These are phyloP conservation scores for Oxyria digyna DNA, from an alignment of 148 eudicot genomes.

Conservation along the genomic window DNA sequence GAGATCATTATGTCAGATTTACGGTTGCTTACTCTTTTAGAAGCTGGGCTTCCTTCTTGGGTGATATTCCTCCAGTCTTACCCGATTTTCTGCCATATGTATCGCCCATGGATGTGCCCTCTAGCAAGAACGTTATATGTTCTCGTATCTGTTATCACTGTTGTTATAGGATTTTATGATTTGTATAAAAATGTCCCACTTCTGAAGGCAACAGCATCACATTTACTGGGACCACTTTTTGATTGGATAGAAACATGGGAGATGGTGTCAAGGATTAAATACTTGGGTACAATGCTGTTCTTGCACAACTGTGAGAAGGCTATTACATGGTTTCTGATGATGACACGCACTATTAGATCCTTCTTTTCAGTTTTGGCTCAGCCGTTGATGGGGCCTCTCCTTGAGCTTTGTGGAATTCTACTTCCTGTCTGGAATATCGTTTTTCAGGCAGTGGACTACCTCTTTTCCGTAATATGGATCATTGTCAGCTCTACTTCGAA, in stretches of 20 bases:
- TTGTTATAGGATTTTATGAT: conserved; percentile 89
- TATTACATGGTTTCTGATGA: conserved; percentile 62
- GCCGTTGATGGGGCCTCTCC: conserved; percentile 67
- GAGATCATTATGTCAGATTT: conserved; percentile 64
- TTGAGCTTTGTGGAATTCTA: conserved; percentile 31
- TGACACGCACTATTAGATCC: conserved; percentile 52
- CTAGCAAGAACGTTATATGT: conserved; percentile 77
- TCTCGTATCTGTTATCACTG: conserved; percentile 62
- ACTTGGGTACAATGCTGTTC: conserved; percentile 92
- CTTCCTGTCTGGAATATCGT: conserved; percentile 54
- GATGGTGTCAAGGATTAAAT: conserved; percentile 84
- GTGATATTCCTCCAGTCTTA: conserved; percentile 94
- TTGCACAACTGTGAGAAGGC: conserved; percentile 88
- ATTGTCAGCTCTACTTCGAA: conserved; percentile 37
- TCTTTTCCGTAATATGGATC: conserved; percentile 38
- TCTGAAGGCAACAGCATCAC: conserved; percentile 85
- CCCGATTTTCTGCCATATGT: conserved; percentile 73
- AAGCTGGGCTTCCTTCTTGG: conserved; percentile 99
- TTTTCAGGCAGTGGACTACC: conserved; percentile 26
- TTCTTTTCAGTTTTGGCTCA: conserved; percentile 59
- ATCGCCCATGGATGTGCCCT: conserved; percentile 99
- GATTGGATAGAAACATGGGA: conserved; percentile 99
- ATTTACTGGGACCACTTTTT: conserved; percentile 79
- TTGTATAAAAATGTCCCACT: conserved; percentile 94
- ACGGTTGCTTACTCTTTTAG: conserved; percentile 77